A percentile compares a stretch with the other conserved stretches of the same genome.
These are phyloP conservation scores for Schwanniomyces occidentalis DNA, from an alignment of 805 yeast genomes.

Conservation along the genomic window DNA sequence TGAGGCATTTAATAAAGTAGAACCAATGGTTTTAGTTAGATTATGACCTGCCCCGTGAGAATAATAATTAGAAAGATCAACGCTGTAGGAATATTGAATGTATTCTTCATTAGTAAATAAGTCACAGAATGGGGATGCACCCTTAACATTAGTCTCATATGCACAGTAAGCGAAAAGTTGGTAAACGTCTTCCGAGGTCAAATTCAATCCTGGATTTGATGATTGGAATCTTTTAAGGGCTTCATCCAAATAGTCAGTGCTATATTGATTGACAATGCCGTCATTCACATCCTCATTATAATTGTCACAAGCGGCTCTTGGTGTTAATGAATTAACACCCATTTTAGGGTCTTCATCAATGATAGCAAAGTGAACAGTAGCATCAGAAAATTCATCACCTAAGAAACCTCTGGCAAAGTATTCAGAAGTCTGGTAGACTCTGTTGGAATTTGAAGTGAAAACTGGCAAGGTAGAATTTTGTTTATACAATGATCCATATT, in stretches of 20 bases:
- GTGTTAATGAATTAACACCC: conserved; percentile 64
- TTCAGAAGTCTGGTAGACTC: conserved; percentile 56
- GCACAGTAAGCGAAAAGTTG: conserved; percentile 66
- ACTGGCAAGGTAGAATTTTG: conserved; percentile 42
- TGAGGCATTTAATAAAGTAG: conserved; percentile 51
- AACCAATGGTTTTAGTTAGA: conserved; percentile 58
- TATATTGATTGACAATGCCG: conserved; percentile 24
- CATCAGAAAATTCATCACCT: conserved; percentile 40
- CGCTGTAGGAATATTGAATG: conserved; percentile 58
- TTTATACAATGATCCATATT: conserved; percentile 49
- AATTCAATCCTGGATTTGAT: conserved; percentile 53
- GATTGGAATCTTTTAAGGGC: conserved; percentile 60
- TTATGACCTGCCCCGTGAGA: conserved; percentile 64
- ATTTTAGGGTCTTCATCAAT: conserved; percentile 46
- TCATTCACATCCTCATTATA: conserved; percentile 31
- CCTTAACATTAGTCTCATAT: conserved; percentile 70
- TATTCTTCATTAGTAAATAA: conserved; percentile 70
- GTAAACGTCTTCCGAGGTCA: conserved; percentile 54
- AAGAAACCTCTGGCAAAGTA: conserved; percentile 63
- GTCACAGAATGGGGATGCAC: conserved; percentile 65
- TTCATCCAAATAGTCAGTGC: conserved; percentile 44
- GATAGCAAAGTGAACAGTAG: conserved; percentile 34
- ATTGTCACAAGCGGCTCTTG: conserved; percentile 46
- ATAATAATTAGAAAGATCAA: conserved; percentile 62
- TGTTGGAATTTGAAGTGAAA: conserved; percentile 54